phyloP scores from a whole-genome alignment of 345 rosid genomes.

The Melastoma malabathricum region DNA sequence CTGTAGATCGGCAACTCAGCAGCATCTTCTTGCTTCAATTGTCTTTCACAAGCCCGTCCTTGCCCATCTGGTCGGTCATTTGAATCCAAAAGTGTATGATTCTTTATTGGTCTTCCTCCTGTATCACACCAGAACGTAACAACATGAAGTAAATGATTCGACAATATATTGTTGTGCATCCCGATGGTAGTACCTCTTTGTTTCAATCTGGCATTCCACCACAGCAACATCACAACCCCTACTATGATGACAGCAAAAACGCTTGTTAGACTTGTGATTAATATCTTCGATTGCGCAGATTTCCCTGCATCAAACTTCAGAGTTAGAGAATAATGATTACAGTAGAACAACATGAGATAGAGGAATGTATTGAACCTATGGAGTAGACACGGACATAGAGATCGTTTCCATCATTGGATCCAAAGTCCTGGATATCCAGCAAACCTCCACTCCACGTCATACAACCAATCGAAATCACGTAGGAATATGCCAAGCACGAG shows the following conservation, averaged over 20 bases:
- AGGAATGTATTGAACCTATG: not conserved
- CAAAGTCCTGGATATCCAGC: constrained; percentile 5
- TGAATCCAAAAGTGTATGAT: not conserved
- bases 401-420: not conserved
- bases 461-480: constrained; percentile 7
- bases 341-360: too few species aligned
- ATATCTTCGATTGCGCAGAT: not conserved
- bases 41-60: not conserved
- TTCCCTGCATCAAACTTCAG: not conserved
- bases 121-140: too few species aligned
- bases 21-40: not conserved
- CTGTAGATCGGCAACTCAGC: not conserved
- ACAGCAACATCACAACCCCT: not conserved
- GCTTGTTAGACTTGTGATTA: constrained; percentile 6
- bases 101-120: not conserved
- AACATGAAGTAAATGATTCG: not conserved
- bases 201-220: not conserved
- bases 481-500: constrained; percentile 8
- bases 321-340: too few species aligned
- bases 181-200: not conserved
- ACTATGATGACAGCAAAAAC: not conserved
- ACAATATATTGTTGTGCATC: not conserved
- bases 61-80: not conserved
- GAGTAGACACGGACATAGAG: constrained; percentile 6
- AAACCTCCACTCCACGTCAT: constrained; percentile 6